phyloP scores from a whole-genome alignment of 1,284 basidiomycete species.

The Cutaneotrichosporon cutaneum region DNA sequence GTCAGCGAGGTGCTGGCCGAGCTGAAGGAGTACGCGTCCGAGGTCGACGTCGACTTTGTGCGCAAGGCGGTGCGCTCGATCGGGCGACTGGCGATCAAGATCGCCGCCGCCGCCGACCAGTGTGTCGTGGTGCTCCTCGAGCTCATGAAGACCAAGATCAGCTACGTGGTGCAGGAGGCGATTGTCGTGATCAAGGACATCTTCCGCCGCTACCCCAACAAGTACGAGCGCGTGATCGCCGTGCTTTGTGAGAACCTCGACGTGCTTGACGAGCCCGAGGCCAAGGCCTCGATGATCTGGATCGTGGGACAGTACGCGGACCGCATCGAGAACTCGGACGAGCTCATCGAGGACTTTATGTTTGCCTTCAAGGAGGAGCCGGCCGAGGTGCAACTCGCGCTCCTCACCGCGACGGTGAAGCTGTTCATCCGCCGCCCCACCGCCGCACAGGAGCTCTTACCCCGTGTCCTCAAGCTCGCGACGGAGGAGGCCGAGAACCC shows the following conservation, averaged over 20 bases:
- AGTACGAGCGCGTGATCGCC: conserved; percentile 95
- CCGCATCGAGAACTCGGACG: conserved; percentile 94
- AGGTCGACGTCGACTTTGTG: conserved; percentile 98
- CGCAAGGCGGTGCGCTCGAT: conserved; percentile 91
- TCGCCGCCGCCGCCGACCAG: conserved; percentile 85
- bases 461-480: conserved; percentile 84
- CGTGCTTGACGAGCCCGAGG: conserved; percentile 95
- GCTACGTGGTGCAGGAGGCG: conserved; percentile 97
- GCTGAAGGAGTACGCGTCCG: conserved; percentile 95
- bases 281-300: conserved; percentile 97
- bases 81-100: conserved; percentile 93
- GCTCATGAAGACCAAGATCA: conserved; percentile 86
- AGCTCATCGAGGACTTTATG: conserved; percentile 84
- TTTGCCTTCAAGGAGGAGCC: conserved; percentile 92
- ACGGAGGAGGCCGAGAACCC: conserved; percentile 97
- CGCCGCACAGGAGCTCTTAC: conserved; percentile 82
- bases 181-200: conserved; percentile 99
- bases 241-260: conserved; percentile 93
- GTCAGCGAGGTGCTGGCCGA: conserved; percentile 93
- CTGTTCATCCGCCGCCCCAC: conserved; percentile 94
- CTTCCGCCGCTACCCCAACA: conserved; percentile 95
- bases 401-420: conserved; percentile 93
- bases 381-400: conserved; percentile 89
- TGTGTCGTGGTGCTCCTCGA: conserved; percentile 92
- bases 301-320: conserved; percentile 97